Evolutionary conservation across 1,284 basidiomycete species (phyloP).

Genomic region (Leccinum pachyderme): DNA sequence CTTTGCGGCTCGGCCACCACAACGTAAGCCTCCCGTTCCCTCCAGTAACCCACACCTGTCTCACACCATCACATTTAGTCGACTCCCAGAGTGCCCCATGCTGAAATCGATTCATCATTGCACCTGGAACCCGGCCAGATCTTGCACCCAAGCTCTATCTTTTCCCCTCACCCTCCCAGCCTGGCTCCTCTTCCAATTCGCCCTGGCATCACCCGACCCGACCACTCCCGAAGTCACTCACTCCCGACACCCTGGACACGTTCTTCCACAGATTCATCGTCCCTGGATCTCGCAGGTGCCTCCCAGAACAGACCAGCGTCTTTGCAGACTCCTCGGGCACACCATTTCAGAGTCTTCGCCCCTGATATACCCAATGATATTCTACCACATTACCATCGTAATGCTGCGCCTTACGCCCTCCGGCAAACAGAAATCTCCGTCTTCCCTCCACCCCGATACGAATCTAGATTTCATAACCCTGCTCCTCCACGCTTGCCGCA

Average conservation of each 20-base stretch:
- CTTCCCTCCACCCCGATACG: conserved; percentile 24
- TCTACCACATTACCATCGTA: conserved; percentile 8
- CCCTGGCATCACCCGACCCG: conserved; percentile 1
- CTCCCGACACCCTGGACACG: conserved; percentile 5
- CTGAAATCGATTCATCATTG: conserved; percentile 34
- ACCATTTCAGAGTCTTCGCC: conserved; percentile 6
- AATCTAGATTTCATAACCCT: conserved; percentile 15
- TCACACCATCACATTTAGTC: conserved; percentile 16
- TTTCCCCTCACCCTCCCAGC: conserved; percentile 8
- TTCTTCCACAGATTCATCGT: neutral
- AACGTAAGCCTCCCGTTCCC: conserved; percentile 18
- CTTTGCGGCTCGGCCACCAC: conserved; percentile 8
- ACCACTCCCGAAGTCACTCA: conserved; percentile 13
- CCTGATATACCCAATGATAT: conserved; percentile 5
- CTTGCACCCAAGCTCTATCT: conserved; percentile 34
- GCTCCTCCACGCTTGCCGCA: conserved; percentile 9
- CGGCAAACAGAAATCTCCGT: conserved; percentile 12
- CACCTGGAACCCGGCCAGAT: conserved; percentile 56
- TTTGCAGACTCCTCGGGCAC: conserved; percentile 13
- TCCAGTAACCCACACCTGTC: neutral
- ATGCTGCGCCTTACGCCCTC: conserved; percentile 14
- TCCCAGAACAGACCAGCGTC: conserved; percentile 7
- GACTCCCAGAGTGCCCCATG: neutral
- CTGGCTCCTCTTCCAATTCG: conserved; percentile 4
- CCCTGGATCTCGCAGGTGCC: neutral